Conservation (phyloP, 495 filamentous ascomycete genomes). For the Trichoderma gamsii region DNA sequence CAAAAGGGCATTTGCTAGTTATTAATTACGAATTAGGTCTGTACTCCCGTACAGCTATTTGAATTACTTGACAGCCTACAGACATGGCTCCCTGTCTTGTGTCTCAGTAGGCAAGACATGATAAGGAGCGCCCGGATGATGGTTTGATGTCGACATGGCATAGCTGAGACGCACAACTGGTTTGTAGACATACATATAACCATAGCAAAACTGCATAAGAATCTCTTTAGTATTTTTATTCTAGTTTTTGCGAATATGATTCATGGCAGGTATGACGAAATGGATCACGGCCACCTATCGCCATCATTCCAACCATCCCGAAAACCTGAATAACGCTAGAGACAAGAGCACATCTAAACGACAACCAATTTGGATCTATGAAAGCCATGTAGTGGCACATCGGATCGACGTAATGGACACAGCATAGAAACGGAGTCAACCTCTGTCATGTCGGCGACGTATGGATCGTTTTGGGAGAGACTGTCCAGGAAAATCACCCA, state of each 20-base stretch:
- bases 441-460: background rate
- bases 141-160: background rate
- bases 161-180: background rate
- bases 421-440: background rate
- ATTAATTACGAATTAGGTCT: background rate
- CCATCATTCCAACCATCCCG: no score
- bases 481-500: background rate
- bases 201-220: no score
- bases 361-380: background rate
- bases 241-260: no score
- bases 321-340: background rate
- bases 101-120: conserved; percentile 6
- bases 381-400: background rate
- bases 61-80: background rate
- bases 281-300: no score
- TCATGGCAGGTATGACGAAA: no score
- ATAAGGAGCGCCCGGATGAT: background rate
- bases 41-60: background rate
- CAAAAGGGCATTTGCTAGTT: background rate
- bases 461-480: background rate
- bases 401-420: background rate
- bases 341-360: background rate
- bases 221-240: no score
- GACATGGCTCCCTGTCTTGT: background rate
- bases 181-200: no score